Evolutionary conservation across 2,329 filamentous ascomycete species (phyloP).

Genomic region (Botrytis sinoallii): DNA sequence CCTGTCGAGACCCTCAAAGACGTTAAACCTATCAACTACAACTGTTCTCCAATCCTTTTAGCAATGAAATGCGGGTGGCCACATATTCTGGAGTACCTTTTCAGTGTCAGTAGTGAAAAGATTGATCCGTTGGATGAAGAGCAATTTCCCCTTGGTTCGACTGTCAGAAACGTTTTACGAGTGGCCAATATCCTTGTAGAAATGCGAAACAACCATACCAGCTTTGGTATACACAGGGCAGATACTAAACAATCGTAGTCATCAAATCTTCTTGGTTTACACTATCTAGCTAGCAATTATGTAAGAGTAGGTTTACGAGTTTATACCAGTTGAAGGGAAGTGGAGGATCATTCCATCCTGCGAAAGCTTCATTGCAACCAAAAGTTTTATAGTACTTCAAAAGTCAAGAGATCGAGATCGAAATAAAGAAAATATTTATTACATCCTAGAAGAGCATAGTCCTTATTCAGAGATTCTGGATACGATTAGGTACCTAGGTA

Average conservation of each 20-base stretch:
- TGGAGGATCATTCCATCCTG: neutral
- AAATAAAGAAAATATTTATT: too few species aligned
- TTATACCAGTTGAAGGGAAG: neutral
- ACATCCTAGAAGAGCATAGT: too few species aligned
- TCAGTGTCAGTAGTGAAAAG: neutral
- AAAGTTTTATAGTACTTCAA: neutral
- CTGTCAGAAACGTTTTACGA: neutral
- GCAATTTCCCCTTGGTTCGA: neutral
- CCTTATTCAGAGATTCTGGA: too few species aligned
- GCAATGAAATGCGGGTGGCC: neutral
- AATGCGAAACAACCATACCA: neutral
- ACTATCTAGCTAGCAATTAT: neutral
- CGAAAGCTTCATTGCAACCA: neutral
- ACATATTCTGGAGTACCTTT: neutral
- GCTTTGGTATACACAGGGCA: neutral
- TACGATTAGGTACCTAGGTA: too few species aligned
- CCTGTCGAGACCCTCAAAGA: neutral
- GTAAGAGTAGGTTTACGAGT: neutral
- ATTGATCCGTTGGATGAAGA: neutral
- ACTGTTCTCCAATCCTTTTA: neutral
- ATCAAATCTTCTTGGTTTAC: neutral
- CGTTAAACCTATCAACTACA: too few species aligned
- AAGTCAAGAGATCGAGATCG: neutral
- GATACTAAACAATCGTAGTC: accelerated
- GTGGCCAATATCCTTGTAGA: neutral